Percentiles rank a stretch among this genome's conserved stretches.
Conservation (phyloP, 1,284 basidiomycete species). For the Malassezia cuniculi region DNA sequence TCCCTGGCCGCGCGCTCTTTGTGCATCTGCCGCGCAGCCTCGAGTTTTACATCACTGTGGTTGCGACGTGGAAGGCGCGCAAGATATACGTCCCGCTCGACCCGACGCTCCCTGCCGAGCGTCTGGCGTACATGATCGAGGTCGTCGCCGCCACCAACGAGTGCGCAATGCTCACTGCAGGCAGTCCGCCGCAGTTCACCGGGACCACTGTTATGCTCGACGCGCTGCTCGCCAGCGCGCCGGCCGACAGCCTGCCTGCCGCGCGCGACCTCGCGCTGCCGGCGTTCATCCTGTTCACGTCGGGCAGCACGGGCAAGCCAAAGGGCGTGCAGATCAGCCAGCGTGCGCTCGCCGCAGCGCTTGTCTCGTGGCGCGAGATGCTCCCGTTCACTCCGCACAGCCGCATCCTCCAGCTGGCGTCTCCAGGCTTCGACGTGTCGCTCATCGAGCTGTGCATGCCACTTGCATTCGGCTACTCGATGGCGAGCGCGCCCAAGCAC, state of each 20-base stretch:
- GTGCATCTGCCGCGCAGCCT: slow-evolving; percentile 29
- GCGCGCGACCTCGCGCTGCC: slow-evolving; percentile 12
- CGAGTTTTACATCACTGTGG: slow-evolving; percentile 26
- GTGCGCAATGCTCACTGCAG: slow-evolving; percentile 10
- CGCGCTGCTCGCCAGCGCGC: slow-evolving; percentile 1
- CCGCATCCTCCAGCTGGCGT: slow-evolving; percentile 38
- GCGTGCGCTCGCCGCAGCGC: slow-evolving; percentile 30
- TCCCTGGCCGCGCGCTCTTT: slow-evolving; percentile 15
- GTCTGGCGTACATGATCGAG: slow-evolving; percentile 34
- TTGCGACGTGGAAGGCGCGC: slow-evolving; percentile 38
- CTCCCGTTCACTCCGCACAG: slow-evolving; percentile 24
- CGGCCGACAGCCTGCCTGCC: neutral
- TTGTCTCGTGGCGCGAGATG: slow-evolving; percentile 36
- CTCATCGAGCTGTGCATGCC: slow-evolving; percentile 44
- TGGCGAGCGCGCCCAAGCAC: slow-evolving; percentile 36
- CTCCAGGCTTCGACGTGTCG: slow-evolving; percentile 39
- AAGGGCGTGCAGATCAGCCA: slow-evolving; percentile 40
- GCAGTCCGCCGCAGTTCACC: slow-evolving; percentile 5
- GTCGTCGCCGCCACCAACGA: slow-evolving; percentile 19
- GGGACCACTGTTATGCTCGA: slow-evolving; percentile 17
- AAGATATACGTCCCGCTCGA: slow-evolving; percentile 38
- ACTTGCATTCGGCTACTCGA: slow-evolving; percentile 31
- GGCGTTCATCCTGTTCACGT: slow-evolving; percentile 40
- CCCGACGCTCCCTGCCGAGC: slow-evolving; percentile 29
- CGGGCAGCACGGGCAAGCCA: slow-evolving; percentile 37